phyloP scores from a whole-genome alignment of 768 basidiomycete species.

The Lentinula sp. region DNA sequence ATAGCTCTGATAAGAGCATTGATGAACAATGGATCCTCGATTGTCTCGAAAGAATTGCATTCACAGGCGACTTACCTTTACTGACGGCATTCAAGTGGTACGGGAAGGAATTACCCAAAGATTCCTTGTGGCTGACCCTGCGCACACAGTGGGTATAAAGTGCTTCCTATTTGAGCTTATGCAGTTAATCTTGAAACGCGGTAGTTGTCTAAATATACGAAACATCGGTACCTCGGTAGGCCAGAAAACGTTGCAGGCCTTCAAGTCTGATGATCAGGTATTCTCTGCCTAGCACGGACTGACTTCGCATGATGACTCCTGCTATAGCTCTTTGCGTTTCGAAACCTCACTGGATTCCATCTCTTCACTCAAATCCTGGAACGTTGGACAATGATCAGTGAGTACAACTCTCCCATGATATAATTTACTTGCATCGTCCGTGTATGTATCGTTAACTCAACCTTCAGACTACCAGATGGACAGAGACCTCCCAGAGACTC shows the following conservation, averaged over 20 bases:
- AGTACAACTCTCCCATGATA: not conserved
- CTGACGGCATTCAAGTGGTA: constrained; percentile 14
- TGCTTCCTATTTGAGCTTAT: not conserved
- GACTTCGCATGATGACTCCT: not conserved
- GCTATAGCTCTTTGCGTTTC: constrained; percentile 12
- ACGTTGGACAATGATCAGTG: not conserved
- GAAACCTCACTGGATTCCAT: constrained; percentile 11
- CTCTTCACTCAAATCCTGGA: constrained; percentile 4
- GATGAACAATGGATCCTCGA: constrained; percentile 10
- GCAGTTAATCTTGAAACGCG: not conserved
- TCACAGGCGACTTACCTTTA: constrained; percentile 4
- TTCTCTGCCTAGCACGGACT: not conserved
- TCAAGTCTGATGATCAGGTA: constrained; percentile 12
- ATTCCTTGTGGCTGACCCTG: constrained; percentile 13
- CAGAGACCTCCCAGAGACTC: constrained; percentile 10
- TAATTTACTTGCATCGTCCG: not conserved
- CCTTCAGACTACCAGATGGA: constrained; percentile 4
- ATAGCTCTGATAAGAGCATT: constrained; percentile 3
- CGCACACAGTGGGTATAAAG: constrained; percentile 6
- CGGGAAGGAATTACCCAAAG: constrained; percentile 13
- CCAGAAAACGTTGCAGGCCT: constrained; percentile 8
- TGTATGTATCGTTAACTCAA: not conserved
- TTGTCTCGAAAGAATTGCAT: constrained; percentile 9
- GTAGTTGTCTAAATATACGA: constrained; percentile 13
- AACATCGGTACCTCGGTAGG: constrained; percentile 13